These are phyloP conservation scores for Phytophthora sp. DNA, from an alignment of 352 stramenopile genomes.

Conservation along the genomic window DNA sequence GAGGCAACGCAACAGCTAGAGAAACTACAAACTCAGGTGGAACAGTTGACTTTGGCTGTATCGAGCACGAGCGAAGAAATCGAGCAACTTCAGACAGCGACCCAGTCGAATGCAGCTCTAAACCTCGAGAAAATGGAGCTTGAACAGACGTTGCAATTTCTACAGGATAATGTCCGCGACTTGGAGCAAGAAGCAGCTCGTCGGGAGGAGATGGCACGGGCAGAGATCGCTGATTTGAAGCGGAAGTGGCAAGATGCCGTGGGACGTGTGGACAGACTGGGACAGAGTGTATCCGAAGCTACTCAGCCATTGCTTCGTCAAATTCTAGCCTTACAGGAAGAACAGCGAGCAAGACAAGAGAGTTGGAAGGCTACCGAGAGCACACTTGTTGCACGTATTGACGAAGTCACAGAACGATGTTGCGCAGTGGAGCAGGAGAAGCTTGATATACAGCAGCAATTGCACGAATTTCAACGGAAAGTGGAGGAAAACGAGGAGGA, in stretches of 20 bases:
- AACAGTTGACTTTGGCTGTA: constrained; percentile 42
- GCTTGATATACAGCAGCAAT: constrained; percentile 42
- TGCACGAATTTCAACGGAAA: constrained; percentile 40
- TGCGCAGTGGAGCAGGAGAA: constrained; percentile 51
- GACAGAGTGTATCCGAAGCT: constrained; percentile 69
- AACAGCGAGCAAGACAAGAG: constrained; percentile 63
- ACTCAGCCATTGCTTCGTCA: constrained; percentile 80
- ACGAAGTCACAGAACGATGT: constrained; percentile 43
- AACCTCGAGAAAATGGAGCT: constrained; percentile 62
- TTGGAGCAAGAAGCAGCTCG: constrained; percentile 60
- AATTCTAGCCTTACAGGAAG: constrained; percentile 72
- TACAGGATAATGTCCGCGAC: constrained; percentile 62
- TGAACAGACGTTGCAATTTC: constrained; percentile 62
- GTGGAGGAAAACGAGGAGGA: constrained; percentile 48
- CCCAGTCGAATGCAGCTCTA: constrained; percentile 55
- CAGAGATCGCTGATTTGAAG: constrained; percentile 67
- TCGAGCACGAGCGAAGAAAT: constrained; percentile 47
- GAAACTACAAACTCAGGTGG: constrained; percentile 32
- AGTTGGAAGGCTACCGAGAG: constrained; percentile 61
- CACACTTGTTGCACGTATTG: constrained; percentile 48
- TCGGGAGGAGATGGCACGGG: constrained; percentile 65
- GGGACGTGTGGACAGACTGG: constrained; percentile 69
- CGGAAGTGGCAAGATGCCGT: constrained; percentile 83
- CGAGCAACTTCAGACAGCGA: constrained; percentile 45
- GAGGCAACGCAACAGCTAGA: constrained; percentile 29